Percentiles rank a stretch among this genome's conserved stretches.
Conservation (phyloP, 2,329 filamentous ascomycete genomes). For the Alternaria sp. region DNA sequence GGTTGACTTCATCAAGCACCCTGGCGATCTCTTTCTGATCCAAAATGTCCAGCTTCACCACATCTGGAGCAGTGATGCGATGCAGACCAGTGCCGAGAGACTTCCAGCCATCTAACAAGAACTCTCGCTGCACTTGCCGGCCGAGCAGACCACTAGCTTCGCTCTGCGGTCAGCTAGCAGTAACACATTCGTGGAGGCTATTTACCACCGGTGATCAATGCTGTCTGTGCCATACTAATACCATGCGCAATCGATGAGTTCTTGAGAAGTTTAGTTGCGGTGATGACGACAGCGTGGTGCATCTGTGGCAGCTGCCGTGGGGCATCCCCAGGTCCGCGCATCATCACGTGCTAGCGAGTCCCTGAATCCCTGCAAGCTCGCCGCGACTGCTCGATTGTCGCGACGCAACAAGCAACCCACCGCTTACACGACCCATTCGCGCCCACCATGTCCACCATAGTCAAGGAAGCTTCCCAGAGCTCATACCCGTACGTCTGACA, state of each 20-base stretch:
- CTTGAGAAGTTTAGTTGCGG: neutral
- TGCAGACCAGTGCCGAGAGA: slow-evolving; percentile 63
- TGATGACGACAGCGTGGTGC: neutral
- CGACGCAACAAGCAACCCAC: slow-evolving; percentile 13
- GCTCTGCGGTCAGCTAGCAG: slow-evolving; percentile 16
- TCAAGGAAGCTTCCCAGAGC: slow-evolving; percentile 76
- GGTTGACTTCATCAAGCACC: slow-evolving; percentile 62
- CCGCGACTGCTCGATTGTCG: slow-evolving; percentile 17
- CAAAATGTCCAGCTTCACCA: slow-evolving; percentile 62
- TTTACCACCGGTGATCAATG: slow-evolving; percentile 75
- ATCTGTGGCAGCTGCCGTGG: neutral
- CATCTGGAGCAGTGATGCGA: slow-evolving; percentile 71
- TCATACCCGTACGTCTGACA: slow-evolving; percentile 64
- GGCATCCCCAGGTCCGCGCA: neutral
- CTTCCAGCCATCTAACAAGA: slow-evolving; percentile 68
- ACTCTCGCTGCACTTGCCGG: slow-evolving; percentile 75
- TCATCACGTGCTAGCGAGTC: slow-evolving; percentile 13
- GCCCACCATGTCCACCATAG: slow-evolving; percentile 78
- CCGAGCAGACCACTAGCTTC: slow-evolving; percentile 78
- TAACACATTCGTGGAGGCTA: neutral
- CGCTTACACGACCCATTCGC: slow-evolving; percentile 8
- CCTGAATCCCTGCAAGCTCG: slow-evolving; percentile 12
- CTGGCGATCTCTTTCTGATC: slow-evolving; percentile 53
- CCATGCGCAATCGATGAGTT: neutral
- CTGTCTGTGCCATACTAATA: slow-evolving; percentile 56